These are phyloP conservation scores for Citrullus colocynthis DNA, from an alignment of 306 rosid genomes.

Conservation along the genomic window DNA sequence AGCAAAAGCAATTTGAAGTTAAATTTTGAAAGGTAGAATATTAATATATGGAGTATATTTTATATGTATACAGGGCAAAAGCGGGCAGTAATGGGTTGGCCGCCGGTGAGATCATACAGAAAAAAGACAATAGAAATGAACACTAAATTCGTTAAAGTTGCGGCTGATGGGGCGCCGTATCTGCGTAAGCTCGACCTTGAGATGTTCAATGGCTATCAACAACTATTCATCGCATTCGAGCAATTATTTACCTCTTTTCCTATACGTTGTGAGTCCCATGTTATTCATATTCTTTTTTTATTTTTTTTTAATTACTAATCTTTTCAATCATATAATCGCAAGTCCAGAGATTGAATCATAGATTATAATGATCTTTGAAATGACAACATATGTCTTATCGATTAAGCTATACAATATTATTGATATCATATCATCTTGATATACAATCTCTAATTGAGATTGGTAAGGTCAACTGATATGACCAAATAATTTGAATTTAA, in stretches of 20 bases:
- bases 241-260: neutral
- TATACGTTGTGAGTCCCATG: neutral
- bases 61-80: neutral
- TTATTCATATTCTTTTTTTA: neutral
- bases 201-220: neutral
- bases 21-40: neutral
- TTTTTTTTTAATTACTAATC: too few species aligned
- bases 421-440: too few species aligned
- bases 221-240: neutral
- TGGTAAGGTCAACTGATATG: too few species aligned
- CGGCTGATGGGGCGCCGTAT: slow-evolving; percentile 3
- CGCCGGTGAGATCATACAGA: slow-evolving; percentile 10
- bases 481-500: too few species aligned
- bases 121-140: slow-evolving; percentile 2
- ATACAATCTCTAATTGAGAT: too few species aligned
- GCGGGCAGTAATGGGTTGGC: slow-evolving; percentile 3
- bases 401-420: too few species aligned
- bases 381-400: too few species aligned
- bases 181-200: slow-evolving; percentile 6
- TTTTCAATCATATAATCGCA: too few species aligned
- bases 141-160: slow-evolving; percentile 2
- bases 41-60: neutral
- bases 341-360: too few species aligned
- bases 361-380: too few species aligned
- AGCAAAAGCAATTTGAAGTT: neutral